Conservation (phyloP, 345 rosid species). For the Acer campestre region DNA sequence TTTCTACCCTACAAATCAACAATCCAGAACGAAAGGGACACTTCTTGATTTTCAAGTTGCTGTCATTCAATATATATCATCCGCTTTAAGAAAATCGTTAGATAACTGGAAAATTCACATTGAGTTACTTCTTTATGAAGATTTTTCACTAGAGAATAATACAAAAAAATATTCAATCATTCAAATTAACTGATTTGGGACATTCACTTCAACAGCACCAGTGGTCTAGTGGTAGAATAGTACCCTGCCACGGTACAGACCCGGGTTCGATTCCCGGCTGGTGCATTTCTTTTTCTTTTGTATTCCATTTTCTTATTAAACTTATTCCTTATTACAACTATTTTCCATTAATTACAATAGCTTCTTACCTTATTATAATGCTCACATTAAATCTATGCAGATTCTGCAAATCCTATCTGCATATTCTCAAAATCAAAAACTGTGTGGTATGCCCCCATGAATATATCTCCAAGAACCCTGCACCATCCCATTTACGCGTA, state of each 20-base stretch:
- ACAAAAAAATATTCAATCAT: too few relatives aligned
- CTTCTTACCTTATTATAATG: background rate
- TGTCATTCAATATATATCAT: too few relatives aligned
- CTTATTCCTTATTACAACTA: background rate
- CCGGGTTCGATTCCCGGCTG: slow-evolving; percentile 42
- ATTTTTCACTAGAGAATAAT: too few relatives aligned
- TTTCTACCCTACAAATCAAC: too few relatives aligned
- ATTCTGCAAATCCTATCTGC: slow-evolving; percentile 54
- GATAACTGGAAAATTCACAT: background rate
- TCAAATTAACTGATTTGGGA: too few relatives aligned
- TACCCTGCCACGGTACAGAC: slow-evolving; percentile 48
- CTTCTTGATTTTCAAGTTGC: too few relatives aligned
- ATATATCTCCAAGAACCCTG: slow-evolving; percentile 63
- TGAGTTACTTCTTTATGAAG: too few relatives aligned
- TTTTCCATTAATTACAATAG: background rate
- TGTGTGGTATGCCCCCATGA: slow-evolving; percentile 61
- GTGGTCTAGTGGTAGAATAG: slow-evolving; percentile 44
- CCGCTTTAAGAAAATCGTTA: too few relatives aligned
- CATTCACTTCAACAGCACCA: background rate
- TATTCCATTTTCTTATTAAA: background rate
- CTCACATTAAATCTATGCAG: slow-evolving; percentile 26
- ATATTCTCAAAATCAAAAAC: slow-evolving; percentile 57
- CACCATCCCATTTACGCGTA: background rate
- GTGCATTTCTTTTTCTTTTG: slow-evolving; percentile 20
- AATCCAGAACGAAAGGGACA: too few relatives aligned